Conservation (phyloP, 2,329 filamentous ascomycete genomes). For the Tricladium varicosporioides region DNA sequence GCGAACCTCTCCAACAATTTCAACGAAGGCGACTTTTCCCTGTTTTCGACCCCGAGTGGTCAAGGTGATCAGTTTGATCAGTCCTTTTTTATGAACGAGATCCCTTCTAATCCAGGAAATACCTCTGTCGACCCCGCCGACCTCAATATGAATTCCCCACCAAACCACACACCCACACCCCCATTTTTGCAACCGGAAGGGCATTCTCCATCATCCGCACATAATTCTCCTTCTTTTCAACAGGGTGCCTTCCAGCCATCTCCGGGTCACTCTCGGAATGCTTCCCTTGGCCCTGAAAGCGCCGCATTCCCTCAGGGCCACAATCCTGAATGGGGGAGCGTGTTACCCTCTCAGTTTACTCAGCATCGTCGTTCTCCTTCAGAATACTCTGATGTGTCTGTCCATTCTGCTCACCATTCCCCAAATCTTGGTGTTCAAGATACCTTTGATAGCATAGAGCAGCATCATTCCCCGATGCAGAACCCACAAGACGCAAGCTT, state of each 20-base stretch:
- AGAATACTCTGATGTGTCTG: constrained; percentile 88
- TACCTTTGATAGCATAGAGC: constrained; percentile 69
- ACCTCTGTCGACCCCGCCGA: constrained; percentile 44
- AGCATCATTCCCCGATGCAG: constrained; percentile 77
- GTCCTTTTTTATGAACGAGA: constrained; percentile 58
- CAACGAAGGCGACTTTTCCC: constrained; percentile 57
- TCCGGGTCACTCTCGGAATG: constrained; percentile 33
- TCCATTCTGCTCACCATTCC: constrained; percentile 80
- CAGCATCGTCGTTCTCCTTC: constrained; percentile 82
- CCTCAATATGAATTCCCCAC: constrained; percentile 47
- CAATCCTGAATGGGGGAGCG: constrained; percentile 55
- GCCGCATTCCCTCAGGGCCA: constrained; percentile 50
- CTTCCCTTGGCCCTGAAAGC: constrained; percentile 35
- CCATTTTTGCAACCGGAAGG: constrained; percentile 30
- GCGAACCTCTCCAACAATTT: constrained; percentile 51
- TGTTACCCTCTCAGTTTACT: constrained; percentile 61
- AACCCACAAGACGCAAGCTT: constrained; percentile 68
- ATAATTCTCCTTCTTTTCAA: constrained; percentile 33
- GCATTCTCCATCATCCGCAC: constrained; percentile 34
- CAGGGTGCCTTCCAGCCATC: constrained; percentile 32
- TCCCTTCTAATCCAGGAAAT: constrained; percentile 39
- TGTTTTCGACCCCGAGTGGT: constrained; percentile 57
- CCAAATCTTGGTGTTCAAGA: constrained; percentile 79
- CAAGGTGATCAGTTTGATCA: constrained; percentile 58
- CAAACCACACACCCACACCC: constrained; percentile 29